Evolutionary conservation across 2,329 filamentous ascomycete genomes (phyloP).

Genomic region (Exophiala oligosperma): DNA sequence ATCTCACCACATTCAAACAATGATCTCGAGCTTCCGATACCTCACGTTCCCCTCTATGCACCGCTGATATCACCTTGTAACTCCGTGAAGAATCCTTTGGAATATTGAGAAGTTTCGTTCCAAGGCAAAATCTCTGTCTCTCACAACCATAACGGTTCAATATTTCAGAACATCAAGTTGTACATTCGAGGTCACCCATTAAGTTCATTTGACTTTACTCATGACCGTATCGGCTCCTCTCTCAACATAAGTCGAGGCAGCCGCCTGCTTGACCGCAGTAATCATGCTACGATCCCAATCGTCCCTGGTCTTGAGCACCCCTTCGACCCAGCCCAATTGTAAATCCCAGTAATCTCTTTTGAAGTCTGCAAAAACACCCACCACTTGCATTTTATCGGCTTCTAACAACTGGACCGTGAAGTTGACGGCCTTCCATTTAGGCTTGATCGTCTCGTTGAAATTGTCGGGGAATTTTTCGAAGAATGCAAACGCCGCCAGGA

Average conservation of each 20-base stretch:
- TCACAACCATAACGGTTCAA: not conserved
- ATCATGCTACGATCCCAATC: constrained; percentile 93
- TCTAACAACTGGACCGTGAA: constrained; percentile 76
- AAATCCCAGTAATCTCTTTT: constrained; percentile 91
- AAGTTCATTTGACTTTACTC: constrained; percentile 76
- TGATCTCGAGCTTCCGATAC: no score
- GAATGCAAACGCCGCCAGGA: constrained; percentile 86
- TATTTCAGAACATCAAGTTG: not conserved
- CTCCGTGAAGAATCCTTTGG: no score
- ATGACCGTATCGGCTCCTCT: constrained; percentile 89
- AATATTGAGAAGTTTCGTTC: not conserved
- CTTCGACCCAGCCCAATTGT: constrained; percentile 93
- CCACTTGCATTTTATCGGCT: constrained; percentile 69
- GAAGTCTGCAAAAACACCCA: constrained; percentile 78
- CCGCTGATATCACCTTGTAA: no score
- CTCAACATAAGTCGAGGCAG: constrained; percentile 80
- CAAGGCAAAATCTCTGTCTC: not conserved
- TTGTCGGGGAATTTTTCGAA: constrained; percentile 70
- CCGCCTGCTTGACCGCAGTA: constrained; percentile 80
- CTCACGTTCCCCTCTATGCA: no score
- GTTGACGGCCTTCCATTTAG: constrained; percentile 90
- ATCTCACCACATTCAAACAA: no score
- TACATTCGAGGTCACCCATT: not conserved
- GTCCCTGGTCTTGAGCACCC: constrained; percentile 79
- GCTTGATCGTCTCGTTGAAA: constrained; percentile 74